phyloP scores from a whole-genome alignment of 805 yeast genomes.

The Kuraishia ogatae region DNA sequence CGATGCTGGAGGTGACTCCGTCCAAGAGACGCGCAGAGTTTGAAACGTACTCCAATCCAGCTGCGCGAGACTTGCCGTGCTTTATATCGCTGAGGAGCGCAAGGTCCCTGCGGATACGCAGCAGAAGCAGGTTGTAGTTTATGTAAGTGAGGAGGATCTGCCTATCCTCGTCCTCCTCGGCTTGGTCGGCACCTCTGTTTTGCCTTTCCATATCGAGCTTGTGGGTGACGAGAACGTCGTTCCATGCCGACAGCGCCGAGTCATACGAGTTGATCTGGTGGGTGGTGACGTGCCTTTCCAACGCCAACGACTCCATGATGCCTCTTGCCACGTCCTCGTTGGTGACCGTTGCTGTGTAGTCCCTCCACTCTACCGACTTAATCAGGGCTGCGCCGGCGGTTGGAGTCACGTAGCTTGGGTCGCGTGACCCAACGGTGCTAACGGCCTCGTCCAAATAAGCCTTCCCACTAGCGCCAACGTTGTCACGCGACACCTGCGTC shows the following conservation, averaged over 20 bases:
- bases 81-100: conserved; percentile 27
- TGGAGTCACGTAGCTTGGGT: conserved; percentile 27
- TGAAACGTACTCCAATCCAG: conserved; percentile 22
- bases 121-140: conserved; percentile 55
- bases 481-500: not conserved
- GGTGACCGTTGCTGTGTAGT: conserved; percentile 48
- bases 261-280: conserved; percentile 44
- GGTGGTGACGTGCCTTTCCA: conserved; percentile 22
- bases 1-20: conserved; percentile 41
- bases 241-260: conserved; percentile 52
- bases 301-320: conserved; percentile 31
- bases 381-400: conserved; percentile 12
- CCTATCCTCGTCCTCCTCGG: conserved; percentile 55
- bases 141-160: conserved; percentile 72
- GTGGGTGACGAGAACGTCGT: conserved; percentile 57
- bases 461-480: conserved; percentile 39
- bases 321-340: conserved; percentile 68
- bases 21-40: conserved; percentile 43
- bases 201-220: conserved; percentile 40
- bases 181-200: conserved; percentile 30
- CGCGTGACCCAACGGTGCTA: conserved; percentile 24
- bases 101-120: conserved; percentile 67
- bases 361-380: conserved; percentile 37
- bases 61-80: conserved; percentile 12
- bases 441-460: conserved; percentile 29